A percentile compares a stretch with the other conserved stretches of the same genome.
Evolutionary conservation across 345 rosid species (phyloP).

Genomic region (Pseudoturritis turrita): DNA sequence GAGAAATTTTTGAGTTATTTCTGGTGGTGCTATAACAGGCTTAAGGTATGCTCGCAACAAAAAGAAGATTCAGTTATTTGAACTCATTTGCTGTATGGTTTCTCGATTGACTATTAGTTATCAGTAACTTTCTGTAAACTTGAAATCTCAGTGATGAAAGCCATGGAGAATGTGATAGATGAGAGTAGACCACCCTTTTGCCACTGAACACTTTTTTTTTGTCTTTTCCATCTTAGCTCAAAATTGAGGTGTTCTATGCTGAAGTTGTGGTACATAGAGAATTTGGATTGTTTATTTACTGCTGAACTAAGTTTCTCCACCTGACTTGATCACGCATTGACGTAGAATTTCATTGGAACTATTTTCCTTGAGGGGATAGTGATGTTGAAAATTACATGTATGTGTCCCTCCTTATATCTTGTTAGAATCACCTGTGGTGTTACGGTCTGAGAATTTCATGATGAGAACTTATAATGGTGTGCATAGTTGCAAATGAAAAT

Average conservation of each 20-base stretch:
- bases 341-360: background rate
- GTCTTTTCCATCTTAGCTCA: too few species aligned
- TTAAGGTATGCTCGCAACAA: slow-evolving; percentile 52
- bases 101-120: background rate
- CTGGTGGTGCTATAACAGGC: slow-evolving; percentile 96
- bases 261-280: too few species aligned
- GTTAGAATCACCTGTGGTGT: background rate
- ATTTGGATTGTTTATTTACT: too few species aligned
- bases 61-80: background rate
- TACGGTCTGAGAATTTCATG: background rate
- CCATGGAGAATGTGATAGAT: too few species aligned
- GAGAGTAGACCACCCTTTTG: too few species aligned
- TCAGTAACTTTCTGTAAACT: background rate
- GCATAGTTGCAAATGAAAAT: slow-evolving; percentile 12
- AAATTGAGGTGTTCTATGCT: too few species aligned
- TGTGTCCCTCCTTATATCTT: background rate
- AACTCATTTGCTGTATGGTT: background rate
- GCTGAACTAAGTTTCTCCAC: too few species aligned
- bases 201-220: too few species aligned
- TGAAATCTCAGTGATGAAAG: background rate
- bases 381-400: background rate
- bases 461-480: background rate
- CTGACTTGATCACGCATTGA: too few species aligned
- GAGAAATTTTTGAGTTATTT: slow-evolving; percentile 90
- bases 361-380: background rate